Base-by-base conservation (phyloP, 179 eudicot genomes). In the Heliamphora pulchella region DNA sequence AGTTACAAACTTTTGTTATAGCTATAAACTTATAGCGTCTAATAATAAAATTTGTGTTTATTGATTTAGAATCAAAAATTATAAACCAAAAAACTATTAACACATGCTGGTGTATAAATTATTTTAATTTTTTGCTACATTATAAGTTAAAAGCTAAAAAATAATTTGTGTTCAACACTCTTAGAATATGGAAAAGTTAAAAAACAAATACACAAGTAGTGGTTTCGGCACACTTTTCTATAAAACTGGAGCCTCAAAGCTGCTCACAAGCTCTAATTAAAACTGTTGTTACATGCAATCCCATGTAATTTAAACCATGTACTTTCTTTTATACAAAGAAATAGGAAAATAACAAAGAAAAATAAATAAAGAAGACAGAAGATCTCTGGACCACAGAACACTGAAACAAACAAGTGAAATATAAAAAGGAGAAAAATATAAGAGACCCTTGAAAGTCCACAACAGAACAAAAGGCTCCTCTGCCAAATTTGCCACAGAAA, bases 401-500 rank as follows among this genome's bases (percentile, higher is more conserved):
- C 5, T 66, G 63, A 8, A 13, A 77, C 71, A 48, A 51, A 77
- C 71, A 63, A 22, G 5, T 51, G 43, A 47, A 58, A 50, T 8
- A 41, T 22, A 14, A 17, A 67, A 39, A 9, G 18, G 4, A 15
- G 7, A 63, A 43, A 31, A 9, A 22, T 51, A 8, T 46, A 5
- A 17, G 76, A 53, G 76, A 51, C 22, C 44, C 41, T 10, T 11
- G 14, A 5, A 74, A 22, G 55, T 13, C 46, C 5, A 39, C 22
- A 22, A 39, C 18, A 39, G 57, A 39, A 54, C 62, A 67, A 39
- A 31, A 20, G 75, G 4, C 41, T 8, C 58, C 9, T 67, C 58
- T 48, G 5, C 58, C 71, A 77, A 84, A 68, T 61, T 78, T 82
- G 80, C 77, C 79, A 74, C 84, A 81, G 15, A 81, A 80, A 75